phyloP scores from a whole-genome alignment of 306 rosid species.

The Castanea crenata region DNA sequence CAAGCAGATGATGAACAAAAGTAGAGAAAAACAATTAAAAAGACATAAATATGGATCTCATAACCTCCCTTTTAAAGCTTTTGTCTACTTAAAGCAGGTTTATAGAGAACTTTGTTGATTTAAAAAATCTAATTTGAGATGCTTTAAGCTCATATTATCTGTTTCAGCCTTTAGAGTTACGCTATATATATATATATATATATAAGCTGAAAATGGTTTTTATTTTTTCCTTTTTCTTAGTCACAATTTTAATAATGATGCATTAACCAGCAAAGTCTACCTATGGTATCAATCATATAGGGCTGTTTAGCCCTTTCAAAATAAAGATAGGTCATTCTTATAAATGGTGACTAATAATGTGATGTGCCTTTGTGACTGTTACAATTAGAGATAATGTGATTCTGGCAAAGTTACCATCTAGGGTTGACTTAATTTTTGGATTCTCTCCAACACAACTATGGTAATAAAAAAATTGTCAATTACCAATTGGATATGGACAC shows the following conservation, averaged over 20 bases:
- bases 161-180: not conserved
- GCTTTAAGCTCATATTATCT: not conserved
- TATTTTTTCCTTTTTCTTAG: not conserved
- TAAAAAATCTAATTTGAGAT: not conserved
- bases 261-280: not conserved
- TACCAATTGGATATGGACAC: slow-evolving; percentile 24
- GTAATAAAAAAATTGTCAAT: slow-evolving; percentile 32
- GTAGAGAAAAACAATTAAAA: slow-evolving; percentile 15
- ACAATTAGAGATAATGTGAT: not conserved
- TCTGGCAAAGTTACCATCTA: not conserved
- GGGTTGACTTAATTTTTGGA: slow-evolving; percentile 20
- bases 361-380: not conserved
- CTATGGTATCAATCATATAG: not conserved
- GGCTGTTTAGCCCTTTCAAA: not conserved
- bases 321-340: not conserved
- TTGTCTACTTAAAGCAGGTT: not conserved
- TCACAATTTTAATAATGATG: not conserved
- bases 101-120: not conserved
- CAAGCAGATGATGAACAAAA: not conserved
- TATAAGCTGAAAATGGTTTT: not conserved
- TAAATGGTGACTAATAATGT: not conserved
- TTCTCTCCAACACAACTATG: slow-evolving; percentile 29
- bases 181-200: not conserved
- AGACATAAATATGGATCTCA: slow-evolving; percentile 32
- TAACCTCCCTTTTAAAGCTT: not conserved